phyloP scores from a whole-genome alignment of 768 basidiomycete genomes.

The Suillus americanus region DNA sequence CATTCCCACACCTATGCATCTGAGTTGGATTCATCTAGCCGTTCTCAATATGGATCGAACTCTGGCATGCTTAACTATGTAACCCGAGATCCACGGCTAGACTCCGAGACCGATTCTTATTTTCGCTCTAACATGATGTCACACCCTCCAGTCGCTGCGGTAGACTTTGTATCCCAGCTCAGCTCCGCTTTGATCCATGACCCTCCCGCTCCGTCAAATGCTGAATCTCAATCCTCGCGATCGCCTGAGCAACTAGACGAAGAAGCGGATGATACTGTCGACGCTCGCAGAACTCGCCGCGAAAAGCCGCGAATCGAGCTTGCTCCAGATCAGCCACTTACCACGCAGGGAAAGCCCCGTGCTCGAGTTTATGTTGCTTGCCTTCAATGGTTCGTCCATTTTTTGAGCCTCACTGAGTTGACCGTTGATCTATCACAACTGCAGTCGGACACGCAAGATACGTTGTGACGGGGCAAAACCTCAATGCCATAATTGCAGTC shows the following conservation, averaged over 20 bases:
- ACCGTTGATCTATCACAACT: constrained; percentile 12
- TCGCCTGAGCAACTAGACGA: constrained; percentile 7
- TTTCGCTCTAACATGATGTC: not conserved
- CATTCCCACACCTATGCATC: constrained; percentile 9
- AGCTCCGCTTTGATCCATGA: constrained; percentile 8
- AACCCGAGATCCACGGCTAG: constrained; percentile 9
- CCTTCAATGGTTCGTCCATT: constrained; percentile 60
- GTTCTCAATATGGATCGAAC: constrained; percentile 8
- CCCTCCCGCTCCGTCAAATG: constrained; percentile 3
- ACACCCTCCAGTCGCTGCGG: not conserved
- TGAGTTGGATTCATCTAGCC: constrained; percentile 6
- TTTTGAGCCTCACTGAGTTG: not conserved
- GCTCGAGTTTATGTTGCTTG: constrained; percentile 80
- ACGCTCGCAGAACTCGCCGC: constrained; percentile 42
- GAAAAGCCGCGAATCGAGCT: constrained; percentile 64
- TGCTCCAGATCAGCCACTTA: constrained; percentile 75
- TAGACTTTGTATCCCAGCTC: constrained; percentile 11
- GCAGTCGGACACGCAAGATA: constrained; percentile 74
- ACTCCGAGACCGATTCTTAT: constrained; percentile 7
- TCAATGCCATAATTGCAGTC: constrained; percentile 68
- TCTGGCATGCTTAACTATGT: not conserved
- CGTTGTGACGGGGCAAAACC: constrained; percentile 84
- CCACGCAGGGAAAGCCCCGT: constrained; percentile 76
- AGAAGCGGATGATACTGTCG: not conserved
- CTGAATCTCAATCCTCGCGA: constrained; percentile 9